Percentiles rank a stretch among this genome's conserved stretches.
Evolutionary conservation across 345 rosid genomes (phyloP).

Genomic region (Aquilaria sinensis): DNA sequence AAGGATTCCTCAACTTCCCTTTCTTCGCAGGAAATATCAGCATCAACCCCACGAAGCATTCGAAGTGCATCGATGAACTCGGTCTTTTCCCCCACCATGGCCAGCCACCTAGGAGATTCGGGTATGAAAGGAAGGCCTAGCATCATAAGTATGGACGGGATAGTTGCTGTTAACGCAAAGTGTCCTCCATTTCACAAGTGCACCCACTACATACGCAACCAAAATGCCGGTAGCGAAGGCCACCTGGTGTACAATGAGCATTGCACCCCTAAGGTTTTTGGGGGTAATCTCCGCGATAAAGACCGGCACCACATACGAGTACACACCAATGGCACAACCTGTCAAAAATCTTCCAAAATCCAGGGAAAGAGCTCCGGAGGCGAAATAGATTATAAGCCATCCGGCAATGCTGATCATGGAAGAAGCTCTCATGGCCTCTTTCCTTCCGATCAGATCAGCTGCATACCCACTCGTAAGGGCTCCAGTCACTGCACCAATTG

Average conservation of each 20-base stretch:
- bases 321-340: slow-evolving; percentile 14
- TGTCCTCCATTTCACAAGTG: slow-evolving; percentile 66
- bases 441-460: slow-evolving; percentile 76
- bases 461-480: slow-evolving; percentile 77
- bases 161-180: slow-evolving; percentile 71
- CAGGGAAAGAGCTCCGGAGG: slow-evolving; percentile 44
- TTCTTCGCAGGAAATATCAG: slow-evolving; percentile 64
- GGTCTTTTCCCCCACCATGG: slow-evolving; percentile 46
- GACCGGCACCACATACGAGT: slow-evolving; percentile 17
- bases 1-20: slow-evolving; percentile 74
- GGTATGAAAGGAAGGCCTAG: slow-evolving; percentile 68
- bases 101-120: slow-evolving; percentile 92
- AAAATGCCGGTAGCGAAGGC: slow-evolving; percentile 41
- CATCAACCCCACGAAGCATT: slow-evolving; percentile 71
- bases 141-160: slow-evolving; percentile 57
- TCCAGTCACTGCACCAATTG: slow-evolving; percentile 91
- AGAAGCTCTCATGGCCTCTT: slow-evolving; percentile 81
- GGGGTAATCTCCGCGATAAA: slow-evolving; percentile 15
- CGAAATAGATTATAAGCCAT: slow-evolving; percentile 83
- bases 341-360: slow-evolving; percentile 69
- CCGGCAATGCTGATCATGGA: slow-evolving; percentile 56
- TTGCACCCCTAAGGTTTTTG: slow-evolving; percentile 12
- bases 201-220: slow-evolving; percentile 74
- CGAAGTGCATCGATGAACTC: slow-evolving; percentile 60
- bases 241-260: slow-evolving; percentile 15